These are phyloP conservation scores for Aspergillus nomiae DNA, from an alignment of 2,329 filamentous ascomycete species.

Conservation along the genomic window DNA sequence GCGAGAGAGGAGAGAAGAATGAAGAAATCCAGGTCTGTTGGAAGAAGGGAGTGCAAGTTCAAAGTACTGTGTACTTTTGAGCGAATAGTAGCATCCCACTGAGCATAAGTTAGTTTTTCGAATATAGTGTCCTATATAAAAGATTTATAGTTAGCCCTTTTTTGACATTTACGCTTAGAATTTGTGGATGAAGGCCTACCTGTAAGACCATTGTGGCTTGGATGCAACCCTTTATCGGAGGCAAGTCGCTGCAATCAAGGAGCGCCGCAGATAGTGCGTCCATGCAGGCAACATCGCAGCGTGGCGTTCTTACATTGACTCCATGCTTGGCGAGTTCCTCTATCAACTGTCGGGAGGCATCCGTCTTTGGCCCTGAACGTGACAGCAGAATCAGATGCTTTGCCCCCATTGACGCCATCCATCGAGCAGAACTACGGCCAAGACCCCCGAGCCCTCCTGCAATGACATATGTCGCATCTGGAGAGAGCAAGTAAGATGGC, in stretches of 20 bases:
- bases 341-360: conserved; percentile 6
- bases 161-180: no score
- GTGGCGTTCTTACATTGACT: conserved; percentile 4
- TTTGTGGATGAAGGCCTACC: not conserved
- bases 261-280: not conserved
- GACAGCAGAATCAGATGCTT: conserved; percentile 34
- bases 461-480: conserved; percentile 32
- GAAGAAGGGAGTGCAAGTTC: conserved; percentile 18
- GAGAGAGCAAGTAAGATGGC: conserved; percentile 6
- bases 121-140: conserved; percentile 31
- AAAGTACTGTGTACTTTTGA: conserved; percentile 36
- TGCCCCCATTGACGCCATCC: conserved; percentile 37
- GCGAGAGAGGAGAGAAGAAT: conserved; percentile 44
- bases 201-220: conserved; percentile 16
- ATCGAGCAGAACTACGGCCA: conserved; percentile 31
- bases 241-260: not conserved
- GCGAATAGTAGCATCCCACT: conserved; percentile 29
- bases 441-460: conserved; percentile 38
- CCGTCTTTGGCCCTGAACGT: conserved; percentile 11
- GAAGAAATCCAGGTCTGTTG: conserved; percentile 45
- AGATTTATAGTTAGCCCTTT: not conserved
- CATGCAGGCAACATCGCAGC: conserved; percentile 7
- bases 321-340: conserved; percentile 1
- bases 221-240: conserved; percentile 15
- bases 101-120: conserved; percentile 34